phyloP scores from a whole-genome alignment of 2,329 filamentous ascomycete genomes.

The Neofusicoccum sp. region DNA sequence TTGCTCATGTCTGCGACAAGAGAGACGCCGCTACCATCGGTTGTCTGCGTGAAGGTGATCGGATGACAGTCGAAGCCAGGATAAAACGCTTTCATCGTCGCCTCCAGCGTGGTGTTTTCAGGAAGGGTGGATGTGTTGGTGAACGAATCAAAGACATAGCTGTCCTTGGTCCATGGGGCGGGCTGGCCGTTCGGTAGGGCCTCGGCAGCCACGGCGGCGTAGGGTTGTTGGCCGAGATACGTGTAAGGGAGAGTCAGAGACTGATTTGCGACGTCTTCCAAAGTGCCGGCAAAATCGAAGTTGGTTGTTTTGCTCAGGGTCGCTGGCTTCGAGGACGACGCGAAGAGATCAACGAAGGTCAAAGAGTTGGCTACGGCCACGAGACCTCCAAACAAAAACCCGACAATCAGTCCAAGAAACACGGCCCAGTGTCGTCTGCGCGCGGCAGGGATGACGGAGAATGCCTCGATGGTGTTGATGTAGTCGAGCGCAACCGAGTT shows the following conservation, averaged over 20 bases:
- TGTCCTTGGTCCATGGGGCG: conserved; percentile 8
- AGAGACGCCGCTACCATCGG: neutral
- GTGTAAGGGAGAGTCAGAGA: neutral
- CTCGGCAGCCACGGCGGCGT: conserved; percentile 11
- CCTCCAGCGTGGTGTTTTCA: conserved; percentile 6
- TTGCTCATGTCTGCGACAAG: neutral
- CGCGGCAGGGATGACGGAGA: neutral
- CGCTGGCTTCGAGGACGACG: neutral
- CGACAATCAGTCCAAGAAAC: neutral
- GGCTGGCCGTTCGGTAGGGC: conserved; percentile 10
- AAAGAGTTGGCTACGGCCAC: conserved; percentile 10
- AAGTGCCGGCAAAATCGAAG: neutral
- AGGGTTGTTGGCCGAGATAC: neutral
- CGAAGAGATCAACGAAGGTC: conserved; percentile 2
- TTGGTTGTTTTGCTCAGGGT: neutral
- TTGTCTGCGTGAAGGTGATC: neutral
- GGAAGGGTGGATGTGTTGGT: neutral
- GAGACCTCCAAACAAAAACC: conserved; percentile 7
- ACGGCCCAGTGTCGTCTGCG: conserved; percentile 15
- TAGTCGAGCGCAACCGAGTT: conserved; percentile 14
- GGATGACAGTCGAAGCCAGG: neutral
- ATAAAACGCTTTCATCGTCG: neutral
- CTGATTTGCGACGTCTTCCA: neutral
- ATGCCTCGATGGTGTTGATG: conserved; percentile 2
- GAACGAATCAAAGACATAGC: conserved; percentile 15